Evolutionary conservation across 2,329 filamentous ascomycete species (phyloP).

Genomic region (Xylariaceae sp.): DNA sequence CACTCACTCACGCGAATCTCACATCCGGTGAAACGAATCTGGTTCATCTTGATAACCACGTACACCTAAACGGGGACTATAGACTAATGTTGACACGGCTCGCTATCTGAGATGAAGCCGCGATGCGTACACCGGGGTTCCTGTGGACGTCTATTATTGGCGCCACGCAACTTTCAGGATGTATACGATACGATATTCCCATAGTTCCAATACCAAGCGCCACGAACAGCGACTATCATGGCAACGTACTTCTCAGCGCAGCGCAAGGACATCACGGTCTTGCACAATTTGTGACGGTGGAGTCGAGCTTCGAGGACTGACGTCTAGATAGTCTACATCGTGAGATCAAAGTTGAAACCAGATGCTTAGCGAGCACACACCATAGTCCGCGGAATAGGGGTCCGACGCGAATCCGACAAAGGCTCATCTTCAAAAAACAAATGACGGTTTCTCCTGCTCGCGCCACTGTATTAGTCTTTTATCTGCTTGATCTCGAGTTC

Average conservation of each 20-base stretch:
- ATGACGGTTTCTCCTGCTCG: not conserved
- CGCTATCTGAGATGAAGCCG: not conserved
- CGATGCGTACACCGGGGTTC: not conserved
- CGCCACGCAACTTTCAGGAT: conserved; percentile 9
- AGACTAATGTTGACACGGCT: not conserved
- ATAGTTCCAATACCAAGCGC: conserved; percentile 1
- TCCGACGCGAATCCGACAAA: not conserved
- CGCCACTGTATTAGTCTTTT: not conserved
- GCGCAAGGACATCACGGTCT: not conserved
- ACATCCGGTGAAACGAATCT: not conserved
- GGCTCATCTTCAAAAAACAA: not conserved
- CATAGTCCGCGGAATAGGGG: not conserved
- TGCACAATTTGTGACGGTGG: not conserved
- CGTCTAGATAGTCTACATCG: not conserved
- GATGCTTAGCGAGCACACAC: not conserved
- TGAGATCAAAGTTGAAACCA: not conserved
- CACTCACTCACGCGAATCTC: not conserved
- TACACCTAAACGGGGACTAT: not conserved
- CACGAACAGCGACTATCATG: not conserved
- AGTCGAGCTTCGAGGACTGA: not conserved
- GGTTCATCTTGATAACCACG: not conserved
- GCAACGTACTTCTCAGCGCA: not conserved
- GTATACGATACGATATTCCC: conserved; percentile 8
- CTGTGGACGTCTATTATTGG: conserved; percentile 3
- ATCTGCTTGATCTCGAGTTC: not conserved